These are phyloP conservation scores for Tulasnella sp. DNA, from an alignment of 768 basidiomycete species.

Conservation along the genomic window DNA sequence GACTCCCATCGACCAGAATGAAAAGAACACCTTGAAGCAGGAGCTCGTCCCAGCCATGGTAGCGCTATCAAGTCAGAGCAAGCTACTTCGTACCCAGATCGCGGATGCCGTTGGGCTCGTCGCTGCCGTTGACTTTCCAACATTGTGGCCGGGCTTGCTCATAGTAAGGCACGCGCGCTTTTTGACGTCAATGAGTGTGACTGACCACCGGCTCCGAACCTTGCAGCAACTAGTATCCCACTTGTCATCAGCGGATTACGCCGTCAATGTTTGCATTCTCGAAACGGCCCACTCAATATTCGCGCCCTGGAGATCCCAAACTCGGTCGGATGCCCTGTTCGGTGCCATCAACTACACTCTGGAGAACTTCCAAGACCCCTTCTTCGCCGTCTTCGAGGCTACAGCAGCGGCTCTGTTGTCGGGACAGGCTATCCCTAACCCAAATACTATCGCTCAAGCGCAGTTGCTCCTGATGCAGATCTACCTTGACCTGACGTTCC, in stretches of 20 bases:
- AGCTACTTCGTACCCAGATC: slow-evolving; percentile 72
- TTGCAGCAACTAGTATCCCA: slow-evolving; percentile 81
- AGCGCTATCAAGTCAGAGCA: slow-evolving; percentile 63
- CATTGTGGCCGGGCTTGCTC: slow-evolving; percentile 80
- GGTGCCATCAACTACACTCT: slow-evolving; percentile 90
- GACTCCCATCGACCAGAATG: slow-evolving; percentile 60
- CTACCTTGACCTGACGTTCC: slow-evolving; percentile 90
- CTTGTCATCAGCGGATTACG: slow-evolving; percentile 74
- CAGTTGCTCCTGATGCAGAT: slow-evolving; percentile 79
- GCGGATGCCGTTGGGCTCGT: slow-evolving; percentile 91
- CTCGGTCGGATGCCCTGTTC: slow-evolving; percentile 82
- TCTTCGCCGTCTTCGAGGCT: slow-evolving; percentile 65
- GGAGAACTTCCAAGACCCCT: slow-evolving; percentile 73
- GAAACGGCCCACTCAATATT: slow-evolving; percentile 97
- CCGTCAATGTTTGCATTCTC: slow-evolving; percentile 82
- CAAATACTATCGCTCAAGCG: slow-evolving; percentile 58
- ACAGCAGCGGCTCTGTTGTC: slow-evolving; percentile 50
- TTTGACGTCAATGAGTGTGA: slow-evolving; percentile 8
- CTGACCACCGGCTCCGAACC: neutral
- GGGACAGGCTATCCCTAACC: slow-evolving; percentile 42
- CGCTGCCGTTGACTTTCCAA: slow-evolving; percentile 87
- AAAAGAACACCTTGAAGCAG: slow-evolving; percentile 67
- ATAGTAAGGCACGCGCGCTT: slow-evolving; percentile 57
- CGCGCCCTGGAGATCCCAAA: slow-evolving; percentile 84
- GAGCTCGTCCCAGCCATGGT: slow-evolving; percentile 93